Evolutionary conservation across 768 basidiomycete species (phyloP).

Genomic region (Ephemerocybe angulata): DNA sequence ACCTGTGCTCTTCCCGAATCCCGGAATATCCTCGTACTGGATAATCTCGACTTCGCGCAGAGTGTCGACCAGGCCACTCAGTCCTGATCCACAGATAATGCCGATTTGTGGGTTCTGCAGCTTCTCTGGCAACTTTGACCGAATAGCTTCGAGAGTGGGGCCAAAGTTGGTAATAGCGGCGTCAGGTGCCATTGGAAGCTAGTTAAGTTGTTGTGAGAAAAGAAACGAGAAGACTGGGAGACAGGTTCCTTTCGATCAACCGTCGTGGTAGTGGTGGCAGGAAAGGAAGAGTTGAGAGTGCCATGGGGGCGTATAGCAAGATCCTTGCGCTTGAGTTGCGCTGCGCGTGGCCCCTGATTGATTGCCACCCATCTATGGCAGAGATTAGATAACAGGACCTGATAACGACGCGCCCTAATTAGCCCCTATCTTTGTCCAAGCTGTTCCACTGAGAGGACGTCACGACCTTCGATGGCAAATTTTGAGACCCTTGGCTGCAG

Average conservation of each 20-base stretch:
- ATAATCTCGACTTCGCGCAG: constrained; percentile 56
- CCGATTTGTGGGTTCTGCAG: constrained; percentile 59
- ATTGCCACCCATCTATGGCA: neutral
- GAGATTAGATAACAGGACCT: neutral
- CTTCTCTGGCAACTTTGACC: constrained; percentile 28
- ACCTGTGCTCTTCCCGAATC: constrained; percentile 80
- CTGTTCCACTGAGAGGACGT: no score
- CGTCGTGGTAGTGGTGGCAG: neutral
- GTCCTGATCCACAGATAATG: constrained; percentile 85
- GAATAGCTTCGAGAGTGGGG: constrained; percentile 32
- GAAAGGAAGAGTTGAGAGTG: neutral
- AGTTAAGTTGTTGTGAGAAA: neutral
- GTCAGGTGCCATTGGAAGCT: neutral
- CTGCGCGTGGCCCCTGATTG: neutral
- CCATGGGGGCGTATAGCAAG: neutral
- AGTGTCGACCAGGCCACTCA: constrained; percentile 67
- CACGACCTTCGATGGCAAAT: no score
- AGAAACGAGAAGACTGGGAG: no score
- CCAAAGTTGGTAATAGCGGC: constrained; percentile 12
- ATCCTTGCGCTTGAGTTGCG: neutral
- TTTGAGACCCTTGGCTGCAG: no score
- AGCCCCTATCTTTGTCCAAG: neutral
- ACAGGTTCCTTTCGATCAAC: neutral
- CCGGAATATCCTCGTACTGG: constrained; percentile 64
- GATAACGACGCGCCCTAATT: neutral